Conservation (phyloP, 2,329 filamentous ascomycete species). For the Ceratocystis cacaofunesta region DNA sequence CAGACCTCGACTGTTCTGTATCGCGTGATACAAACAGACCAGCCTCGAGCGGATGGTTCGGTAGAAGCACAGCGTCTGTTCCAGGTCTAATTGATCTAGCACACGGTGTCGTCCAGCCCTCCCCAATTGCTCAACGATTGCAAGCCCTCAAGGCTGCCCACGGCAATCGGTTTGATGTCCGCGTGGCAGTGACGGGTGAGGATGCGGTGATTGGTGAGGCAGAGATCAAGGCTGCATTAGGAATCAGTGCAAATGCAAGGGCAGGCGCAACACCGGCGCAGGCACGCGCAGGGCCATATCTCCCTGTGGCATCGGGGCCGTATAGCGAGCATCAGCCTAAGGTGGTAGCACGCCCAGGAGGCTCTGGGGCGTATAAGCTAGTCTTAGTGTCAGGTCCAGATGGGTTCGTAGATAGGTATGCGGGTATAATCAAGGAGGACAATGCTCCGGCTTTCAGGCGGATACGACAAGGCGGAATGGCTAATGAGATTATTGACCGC, state of each 20-base stretch:
- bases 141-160: slow-evolving; percentile 44
- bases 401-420: slow-evolving; percentile 70
- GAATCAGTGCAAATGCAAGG: slow-evolving; percentile 20
- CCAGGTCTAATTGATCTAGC: slow-evolving; percentile 18
- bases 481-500: slow-evolving; percentile 13
- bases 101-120: slow-evolving; percentile 23
- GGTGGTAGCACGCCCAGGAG: slow-evolving; percentile 17
- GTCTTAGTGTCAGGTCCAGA: slow-evolving; percentile 83
- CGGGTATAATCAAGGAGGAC: slow-evolving; percentile 35
- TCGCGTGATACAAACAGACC: background rate
- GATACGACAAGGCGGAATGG: slow-evolving; percentile 14
- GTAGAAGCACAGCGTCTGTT: slow-evolving; percentile 12
- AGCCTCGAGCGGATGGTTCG: slow-evolving; percentile 17
- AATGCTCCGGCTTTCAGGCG: slow-evolving; percentile 14
- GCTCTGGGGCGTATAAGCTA: slow-evolving; percentile 39
- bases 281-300: slow-evolving; percentile 20
- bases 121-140: slow-evolving; percentile 47
- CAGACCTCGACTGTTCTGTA: slow-evolving; percentile 31
- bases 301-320: slow-evolving; percentile 21
- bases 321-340: slow-evolving; percentile 16
- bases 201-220: slow-evolving; percentile 45
- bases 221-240: slow-evolving; percentile 30
- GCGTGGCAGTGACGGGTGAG: slow-evolving; percentile 75
- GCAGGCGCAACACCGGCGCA: slow-evolving; percentile 20
- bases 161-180: slow-evolving; percentile 43